Percentiles rank a stretch among this genome's conserved stretches.
Conservation (phyloP, 116 monocot species). For the Iris pallida region DNA sequence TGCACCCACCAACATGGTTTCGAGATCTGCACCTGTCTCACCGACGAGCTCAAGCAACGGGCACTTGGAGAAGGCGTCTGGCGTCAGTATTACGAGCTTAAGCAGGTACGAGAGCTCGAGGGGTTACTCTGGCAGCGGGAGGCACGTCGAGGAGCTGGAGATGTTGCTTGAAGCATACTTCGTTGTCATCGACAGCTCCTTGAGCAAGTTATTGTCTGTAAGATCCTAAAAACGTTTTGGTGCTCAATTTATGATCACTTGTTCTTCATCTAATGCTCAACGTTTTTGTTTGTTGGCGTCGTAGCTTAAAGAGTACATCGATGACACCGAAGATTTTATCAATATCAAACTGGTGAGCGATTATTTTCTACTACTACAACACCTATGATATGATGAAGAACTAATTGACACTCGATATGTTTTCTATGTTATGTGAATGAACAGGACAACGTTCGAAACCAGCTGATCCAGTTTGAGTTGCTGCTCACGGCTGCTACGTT, state of each 20-base stretch:
- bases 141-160: slow-evolving; percentile 55
- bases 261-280: background rate
- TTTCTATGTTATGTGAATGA: too few species aligned
- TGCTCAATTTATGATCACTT: background rate
- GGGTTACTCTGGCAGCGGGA: slow-evolving; percentile 21
- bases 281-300: slow-evolving; percentile 4
- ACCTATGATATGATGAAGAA: background rate
- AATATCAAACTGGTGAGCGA: slow-evolving; percentile 69
- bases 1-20: slow-evolving; percentile 1
- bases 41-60: slow-evolving; percentile 34
- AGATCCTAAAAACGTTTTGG: background rate
- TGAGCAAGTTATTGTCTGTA: slow-evolving; percentile 64
- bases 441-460: slow-evolving; percentile 77
- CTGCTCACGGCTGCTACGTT: slow-evolving; percentile 73
- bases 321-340: slow-evolving; percentile 87
- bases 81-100: slow-evolving; percentile 15
- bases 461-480: slow-evolving; percentile 77
- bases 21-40: slow-evolving; percentile 56
- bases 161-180: slow-evolving; percentile 85
- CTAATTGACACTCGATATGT: too few species aligned
- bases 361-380: background rate
- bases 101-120: slow-evolving; percentile 38
- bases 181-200: slow-evolving; percentile 55
- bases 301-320: slow-evolving; percentile 80
- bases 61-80: slow-evolving; percentile 26